phyloP scores from a whole-genome alignment of 345 rosid species.

The Eucalyptus fibrosa region DNA sequence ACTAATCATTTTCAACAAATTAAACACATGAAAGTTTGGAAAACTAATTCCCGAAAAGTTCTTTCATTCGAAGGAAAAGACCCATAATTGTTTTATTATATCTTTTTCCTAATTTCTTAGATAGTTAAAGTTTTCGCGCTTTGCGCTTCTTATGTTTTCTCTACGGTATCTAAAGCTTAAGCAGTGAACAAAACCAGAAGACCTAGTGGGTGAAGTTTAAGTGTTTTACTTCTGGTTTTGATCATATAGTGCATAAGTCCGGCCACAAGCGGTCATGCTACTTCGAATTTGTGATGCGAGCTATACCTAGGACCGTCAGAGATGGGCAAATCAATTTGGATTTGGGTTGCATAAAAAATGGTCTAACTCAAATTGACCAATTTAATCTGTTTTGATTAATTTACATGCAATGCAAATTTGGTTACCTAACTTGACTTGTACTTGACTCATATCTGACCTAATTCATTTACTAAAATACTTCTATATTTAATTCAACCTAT shows the following conservation, averaged over 20 bases:
- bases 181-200: background rate
- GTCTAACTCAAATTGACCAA: background rate
- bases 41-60: background rate
- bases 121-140: background rate
- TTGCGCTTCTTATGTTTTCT: background rate
- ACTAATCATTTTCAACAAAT: too few relatives aligned
- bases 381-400: accelerated
- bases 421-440: background rate
- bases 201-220: background rate
- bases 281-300: background rate
- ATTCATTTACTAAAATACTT: background rate
- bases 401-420: background rate
- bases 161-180: background rate
- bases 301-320: background rate
- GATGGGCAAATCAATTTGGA: background rate
- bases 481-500: background rate
- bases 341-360: background rate
- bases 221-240: background rate
- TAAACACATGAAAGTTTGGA: background rate
- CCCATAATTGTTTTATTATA: background rate
- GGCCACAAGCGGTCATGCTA: background rate
- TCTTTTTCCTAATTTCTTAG: background rate
- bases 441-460: background rate
- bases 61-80: background rate
- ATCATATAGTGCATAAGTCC: background rate